Evolutionary conservation across 352 stramenopile genomes (phyloP), one percentile per base, ranked within the genome.

Genomic region (Peronosclerospora sorghi): DNA sequence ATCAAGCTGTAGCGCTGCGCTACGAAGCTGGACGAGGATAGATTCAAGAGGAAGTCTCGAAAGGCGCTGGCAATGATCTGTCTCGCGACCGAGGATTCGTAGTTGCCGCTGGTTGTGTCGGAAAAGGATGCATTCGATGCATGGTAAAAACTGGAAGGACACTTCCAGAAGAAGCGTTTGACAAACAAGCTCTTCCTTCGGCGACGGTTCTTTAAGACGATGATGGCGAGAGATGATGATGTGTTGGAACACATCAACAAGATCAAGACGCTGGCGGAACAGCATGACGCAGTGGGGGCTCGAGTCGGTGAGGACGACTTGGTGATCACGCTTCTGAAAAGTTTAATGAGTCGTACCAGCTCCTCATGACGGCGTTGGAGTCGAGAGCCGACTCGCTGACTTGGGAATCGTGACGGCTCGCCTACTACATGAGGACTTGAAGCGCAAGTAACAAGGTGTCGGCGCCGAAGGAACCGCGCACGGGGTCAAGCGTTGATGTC

Each of bases 391-490:
- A 30, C 10, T 30, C 10, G 6, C 26, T 30, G 26, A 30, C 6
- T 30, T 10, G 6, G 6, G 26, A 10, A 6, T 10, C 26, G 10
- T 30, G 26, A 45, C 32, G 24, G 21, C 30, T 41, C 30, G 30
- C 12, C 41, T 48, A 1, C 14, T 51, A 13, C 35, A n/a, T n/a
- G n/a, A n/a, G n/a, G n/a, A n/a, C n/a, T n/a, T n/a, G n/a, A n/a
- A n/a, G n/a, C n/a, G n/a, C 34, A 51, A 51, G 35, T 18, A 51
- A 20, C 35, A 51, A 40, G 35, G 44, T 10, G 10, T 30, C 10
- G 6, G 10, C 6, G 10, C 26, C 6, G 6, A 6, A 10, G 10
- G 6, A 6, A 10, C 26, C 6, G 10, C 10, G 26, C 6, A 30
- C 26, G 10, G 10, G 26, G 6, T 6, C 6, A 30, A 10, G 26